Evolutionary conservation across 805 yeast species (phyloP), one percentile per base, ranked within the genome.

Genomic region (Spencermartinsiella europaea): DNA sequence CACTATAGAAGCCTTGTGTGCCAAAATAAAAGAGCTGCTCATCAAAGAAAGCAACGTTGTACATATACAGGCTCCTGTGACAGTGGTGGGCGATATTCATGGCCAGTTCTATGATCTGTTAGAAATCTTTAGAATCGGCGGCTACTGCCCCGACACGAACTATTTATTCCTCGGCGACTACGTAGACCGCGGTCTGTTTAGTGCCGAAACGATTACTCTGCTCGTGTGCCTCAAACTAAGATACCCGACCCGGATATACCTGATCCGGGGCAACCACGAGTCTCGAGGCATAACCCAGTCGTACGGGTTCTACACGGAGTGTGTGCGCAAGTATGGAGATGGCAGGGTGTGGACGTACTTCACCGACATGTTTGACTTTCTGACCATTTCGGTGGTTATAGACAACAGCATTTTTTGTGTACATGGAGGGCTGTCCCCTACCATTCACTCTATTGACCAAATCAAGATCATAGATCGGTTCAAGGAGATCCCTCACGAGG

Each of bases 11-110:
- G 84, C 87, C 33, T 66, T 85, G 12, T 88, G 96, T 60, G 82
- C 80, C 61, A 85, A 84, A 55, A 71, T 90, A 54, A 93, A 90
- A 65, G 93, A 89, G 47, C 77, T 85, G 50, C 72, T 93, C 42
- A 73, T 90, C 16, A 69, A 73, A 34, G 95, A 87, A 55, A 83
- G 95, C 50, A 93, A 93, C 61, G 95, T 93, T 33, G 87, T 91
- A 42, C 84, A 87, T 38, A 72, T 93, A 5, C 71, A 72, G 31
- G 78, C 95, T 2, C 99, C 99, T 1, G 87, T 93, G 8, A 88
- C 98, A 0, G 87, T 93, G 5, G 97, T 93, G 3, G 99, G 99
- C 1, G 99, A 93, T 62, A 91, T 93, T 39, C 99, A 93, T 59
- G 99, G 98, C 5, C 99, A 93, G 66, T 93, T 86, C 61, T 95